Percentiles rank a stretch among this genome's conserved stretches.
Evolutionary conservation across 1,284 basidiomycete species (phyloP).

Genomic region (Mrakiaceae sp.): DNA sequence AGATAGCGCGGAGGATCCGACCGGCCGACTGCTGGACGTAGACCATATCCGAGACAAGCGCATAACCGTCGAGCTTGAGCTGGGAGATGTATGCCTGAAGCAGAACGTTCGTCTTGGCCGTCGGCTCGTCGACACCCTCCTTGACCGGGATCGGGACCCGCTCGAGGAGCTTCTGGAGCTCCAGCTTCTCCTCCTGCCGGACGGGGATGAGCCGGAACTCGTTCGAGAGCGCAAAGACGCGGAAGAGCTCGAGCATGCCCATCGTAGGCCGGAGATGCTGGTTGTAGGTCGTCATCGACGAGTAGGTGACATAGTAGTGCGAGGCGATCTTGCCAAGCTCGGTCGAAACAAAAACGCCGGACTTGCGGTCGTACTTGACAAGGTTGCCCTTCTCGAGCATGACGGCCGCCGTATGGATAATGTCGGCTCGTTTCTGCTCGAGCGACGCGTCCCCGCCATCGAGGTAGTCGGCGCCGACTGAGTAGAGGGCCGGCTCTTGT

Average conservation of each 20-base stretch:
- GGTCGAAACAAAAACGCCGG: constrained; percentile 79
- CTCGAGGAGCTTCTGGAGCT: constrained; percentile 85
- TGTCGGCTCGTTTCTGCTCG: constrained; percentile 82
- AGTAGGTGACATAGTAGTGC: constrained; percentile 92
- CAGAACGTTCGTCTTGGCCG: constrained; percentile 94
- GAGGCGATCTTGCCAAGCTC: constrained; percentile 92
- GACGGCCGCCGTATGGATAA: constrained; percentile 86
- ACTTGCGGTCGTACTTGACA: constrained; percentile 82
- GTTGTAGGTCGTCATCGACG: constrained; percentile 94
- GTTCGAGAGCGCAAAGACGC: constrained; percentile 91
- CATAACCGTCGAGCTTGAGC: constrained; percentile 90
- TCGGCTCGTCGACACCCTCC: constrained; percentile 89
- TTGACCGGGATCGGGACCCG: constrained; percentile 96
- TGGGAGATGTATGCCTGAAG: constrained; percentile 92
- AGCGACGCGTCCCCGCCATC: constrained; percentile 70
- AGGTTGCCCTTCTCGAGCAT: constrained; percentile 89
- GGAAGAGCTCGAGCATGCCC: constrained; percentile 81
- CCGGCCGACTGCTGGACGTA: constrained; percentile 87
- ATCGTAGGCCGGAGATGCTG: constrained; percentile 83
- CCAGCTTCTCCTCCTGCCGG: constrained; percentile 72
- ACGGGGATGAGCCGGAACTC: constrained; percentile 94
- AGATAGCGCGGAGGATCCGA: constrained; percentile 89
- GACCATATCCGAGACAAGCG: constrained; percentile 96
- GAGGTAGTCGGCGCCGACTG: constrained; percentile 80
- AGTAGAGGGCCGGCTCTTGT: constrained; percentile 76